These are phyloP conservation scores for Straminergon stramineum DNA, from an alignment of 225 moss, liverwort and hornwort genomes.

Conservation along the genomic window DNA sequence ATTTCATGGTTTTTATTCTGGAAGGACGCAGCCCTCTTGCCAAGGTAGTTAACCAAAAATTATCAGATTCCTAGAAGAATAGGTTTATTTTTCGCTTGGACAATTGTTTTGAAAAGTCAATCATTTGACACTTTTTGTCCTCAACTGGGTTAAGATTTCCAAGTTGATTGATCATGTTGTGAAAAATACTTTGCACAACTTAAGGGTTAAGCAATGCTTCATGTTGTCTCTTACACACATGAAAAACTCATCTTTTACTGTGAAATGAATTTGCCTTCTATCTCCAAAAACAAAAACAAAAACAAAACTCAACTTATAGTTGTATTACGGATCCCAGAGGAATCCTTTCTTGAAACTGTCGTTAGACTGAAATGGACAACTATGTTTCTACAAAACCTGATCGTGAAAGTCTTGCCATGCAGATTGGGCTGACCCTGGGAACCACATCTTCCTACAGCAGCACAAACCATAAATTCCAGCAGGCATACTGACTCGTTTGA, in stretches of 20 bases:
- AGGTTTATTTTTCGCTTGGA: background rate
- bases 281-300: background rate
- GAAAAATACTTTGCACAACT: background rate
- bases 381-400: background rate
- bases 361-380: background rate
- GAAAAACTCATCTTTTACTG: background rate
- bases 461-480: background rate
- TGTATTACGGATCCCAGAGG: background rate
- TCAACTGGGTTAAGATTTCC: background rate
- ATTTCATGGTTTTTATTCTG: background rate
- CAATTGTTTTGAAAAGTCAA: background rate
- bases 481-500: background rate
- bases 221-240: background rate
- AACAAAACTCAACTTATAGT: background rate
- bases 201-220: background rate
- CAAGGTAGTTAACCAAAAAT: background rate
- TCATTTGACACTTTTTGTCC: background rate
- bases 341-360: background rate
- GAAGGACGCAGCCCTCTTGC: background rate
- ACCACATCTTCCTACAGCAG: conserved; percentile 2
- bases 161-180: background rate
- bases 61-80: background rate
- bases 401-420: background rate
- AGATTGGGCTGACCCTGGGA: background rate
- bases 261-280: background rate